These are phyloP conservation scores for Venturia aucupariae DNA, from an alignment of 2,329 filamentous ascomycete genomes.

Conservation along the genomic window DNA sequence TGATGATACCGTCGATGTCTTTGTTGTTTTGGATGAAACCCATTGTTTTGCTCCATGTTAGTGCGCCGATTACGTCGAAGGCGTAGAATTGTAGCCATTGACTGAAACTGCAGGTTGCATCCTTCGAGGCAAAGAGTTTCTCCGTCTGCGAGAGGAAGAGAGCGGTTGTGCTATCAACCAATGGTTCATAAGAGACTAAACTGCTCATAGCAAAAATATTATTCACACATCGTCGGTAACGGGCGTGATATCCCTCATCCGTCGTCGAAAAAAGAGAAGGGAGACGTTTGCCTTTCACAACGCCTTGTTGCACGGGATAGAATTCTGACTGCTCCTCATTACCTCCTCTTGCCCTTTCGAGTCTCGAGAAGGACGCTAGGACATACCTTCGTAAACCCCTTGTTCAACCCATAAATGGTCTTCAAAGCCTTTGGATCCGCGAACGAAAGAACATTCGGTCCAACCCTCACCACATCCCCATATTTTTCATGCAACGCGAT, in stretches of 20 bases:
- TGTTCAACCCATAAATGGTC: conserved; percentile 72
- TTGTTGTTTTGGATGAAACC: conserved; percentile 67
- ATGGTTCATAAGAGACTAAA: conserved; percentile 68
- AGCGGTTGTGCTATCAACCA: conserved; percentile 65
- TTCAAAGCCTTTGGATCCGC: conserved; percentile 64
- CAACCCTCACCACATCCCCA: conserved; percentile 65
- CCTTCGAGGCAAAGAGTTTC: conserved; percentile 32
- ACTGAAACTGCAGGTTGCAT: conserved; percentile 51
- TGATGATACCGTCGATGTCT: conserved; percentile 66
- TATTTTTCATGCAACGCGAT: conserved; percentile 59
- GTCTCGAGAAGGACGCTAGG: not conserved
- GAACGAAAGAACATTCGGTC: conserved; percentile 66
- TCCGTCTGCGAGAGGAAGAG: conserved; percentile 53
- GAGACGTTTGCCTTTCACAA: conserved; percentile 57
- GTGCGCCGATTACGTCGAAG: conserved; percentile 71
- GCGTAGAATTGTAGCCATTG: conserved; percentile 73
- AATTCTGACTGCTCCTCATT: conserved; percentile 57
- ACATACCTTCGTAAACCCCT: conserved; percentile 65
- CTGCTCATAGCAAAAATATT: conserved; percentile 69
- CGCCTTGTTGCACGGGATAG: conserved; percentile 68
- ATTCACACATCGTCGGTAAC: conserved; percentile 66
- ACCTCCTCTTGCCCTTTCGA: not conserved
- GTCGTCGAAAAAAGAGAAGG: conserved; percentile 69
- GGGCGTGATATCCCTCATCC: conserved; percentile 65
- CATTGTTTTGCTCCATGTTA: conserved; percentile 66